These are phyloP conservation scores for Nothophoma quercina DNA, from an alignment of 2,329 filamentous ascomycete genomes.

Conservation along the genomic window DNA sequence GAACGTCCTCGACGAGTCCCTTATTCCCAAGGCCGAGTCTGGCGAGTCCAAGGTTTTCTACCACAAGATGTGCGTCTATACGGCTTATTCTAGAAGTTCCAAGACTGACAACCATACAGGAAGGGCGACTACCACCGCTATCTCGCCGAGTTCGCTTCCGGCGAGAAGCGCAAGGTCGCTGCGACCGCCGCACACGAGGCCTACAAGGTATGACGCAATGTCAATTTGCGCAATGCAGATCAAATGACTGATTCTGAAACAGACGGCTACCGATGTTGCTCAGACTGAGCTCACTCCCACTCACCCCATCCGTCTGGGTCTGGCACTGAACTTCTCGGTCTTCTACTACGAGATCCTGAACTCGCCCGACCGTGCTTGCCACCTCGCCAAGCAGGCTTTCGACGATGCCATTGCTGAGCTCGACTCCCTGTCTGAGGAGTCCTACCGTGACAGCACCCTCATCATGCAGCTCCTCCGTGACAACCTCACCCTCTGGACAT, in stretches of 20 bases:
- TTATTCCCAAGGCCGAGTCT: conserved; percentile 94
- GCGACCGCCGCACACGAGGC: conserved; percentile 90
- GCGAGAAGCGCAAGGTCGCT: conserved; percentile 89
- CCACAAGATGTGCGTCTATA: conserved; percentile 90
- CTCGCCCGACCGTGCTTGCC: conserved; percentile 96
- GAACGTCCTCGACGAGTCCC: conserved; percentile 87
- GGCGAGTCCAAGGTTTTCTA: conserved; percentile 99
- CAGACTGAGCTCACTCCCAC: conserved; percentile 97
- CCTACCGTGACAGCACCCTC: conserved; percentile 97
- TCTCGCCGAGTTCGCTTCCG: conserved; percentile 89
- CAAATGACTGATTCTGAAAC: conserved; percentile 32
- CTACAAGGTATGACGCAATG: conserved; percentile 80
- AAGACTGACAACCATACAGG: conserved; percentile 60
- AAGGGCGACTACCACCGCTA: conserved; percentile 98
- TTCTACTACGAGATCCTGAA: conserved; percentile 99
- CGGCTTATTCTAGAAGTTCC: conserved; percentile 9
- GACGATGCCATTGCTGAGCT: conserved; percentile 99
- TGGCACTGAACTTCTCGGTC: conserved; percentile 98
- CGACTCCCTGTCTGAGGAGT: conserved; percentile 96
- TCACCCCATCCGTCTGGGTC: conserved; percentile 96
- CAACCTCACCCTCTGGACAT: conserved; percentile 98
- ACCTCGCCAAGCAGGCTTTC: conserved; percentile 98
- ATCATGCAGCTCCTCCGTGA: conserved; percentile 99
- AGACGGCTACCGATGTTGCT: conserved; percentile 97
- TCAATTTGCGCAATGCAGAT: conserved; percentile 8